These are phyloP conservation scores for Skeletonema menzelii DNA, from an alignment of 108 stramenopile species.

Conservation along the genomic window DNA sequence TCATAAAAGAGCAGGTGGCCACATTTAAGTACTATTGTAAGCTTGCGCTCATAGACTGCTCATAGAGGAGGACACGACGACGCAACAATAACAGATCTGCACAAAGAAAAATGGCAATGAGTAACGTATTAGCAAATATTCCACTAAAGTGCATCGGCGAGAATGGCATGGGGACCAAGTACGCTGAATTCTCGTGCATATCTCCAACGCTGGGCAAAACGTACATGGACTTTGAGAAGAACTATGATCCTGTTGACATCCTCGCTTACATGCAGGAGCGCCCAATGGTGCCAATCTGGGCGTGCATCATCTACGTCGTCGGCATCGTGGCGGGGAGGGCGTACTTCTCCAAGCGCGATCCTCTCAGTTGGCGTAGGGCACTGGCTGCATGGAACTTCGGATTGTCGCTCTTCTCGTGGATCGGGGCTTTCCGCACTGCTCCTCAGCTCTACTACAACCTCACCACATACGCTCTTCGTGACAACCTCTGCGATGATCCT, in stretches of 20 bases:
- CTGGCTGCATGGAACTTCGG: constrained; percentile 88
- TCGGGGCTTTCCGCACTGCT: constrained; percentile 87
- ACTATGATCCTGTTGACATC: constrained; percentile 44
- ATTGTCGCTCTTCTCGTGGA: constrained; percentile 82
- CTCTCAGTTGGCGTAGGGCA: constrained; percentile 66
- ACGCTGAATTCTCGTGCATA: constrained; percentile 60
- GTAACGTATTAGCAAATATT: constrained; percentile 12
- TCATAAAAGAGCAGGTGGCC: neutral
- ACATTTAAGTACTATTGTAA: neutral
- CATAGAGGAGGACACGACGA: neutral
- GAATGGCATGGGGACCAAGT: constrained; percentile 47
- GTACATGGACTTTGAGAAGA: constrained; percentile 47
- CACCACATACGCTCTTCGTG: constrained; percentile 46
- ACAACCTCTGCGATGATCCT: constrained; percentile 80
- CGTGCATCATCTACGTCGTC: constrained; percentile 46
- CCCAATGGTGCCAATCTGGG: constrained; percentile 44
- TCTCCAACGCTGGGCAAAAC: constrained; percentile 33
- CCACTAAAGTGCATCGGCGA: constrained; percentile 49
- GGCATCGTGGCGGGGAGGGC: constrained; percentile 43
- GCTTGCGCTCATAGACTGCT: too few species aligned
- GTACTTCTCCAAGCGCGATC: constrained; percentile 47
- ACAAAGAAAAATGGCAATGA: neutral
- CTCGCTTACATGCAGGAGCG: constrained; percentile 50
- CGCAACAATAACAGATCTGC: neutral
- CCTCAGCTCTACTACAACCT: constrained; percentile 90